Evolutionary conservation across 164 flowering plant species (phyloP).

Genomic region (Brasenia schreberi): DNA sequence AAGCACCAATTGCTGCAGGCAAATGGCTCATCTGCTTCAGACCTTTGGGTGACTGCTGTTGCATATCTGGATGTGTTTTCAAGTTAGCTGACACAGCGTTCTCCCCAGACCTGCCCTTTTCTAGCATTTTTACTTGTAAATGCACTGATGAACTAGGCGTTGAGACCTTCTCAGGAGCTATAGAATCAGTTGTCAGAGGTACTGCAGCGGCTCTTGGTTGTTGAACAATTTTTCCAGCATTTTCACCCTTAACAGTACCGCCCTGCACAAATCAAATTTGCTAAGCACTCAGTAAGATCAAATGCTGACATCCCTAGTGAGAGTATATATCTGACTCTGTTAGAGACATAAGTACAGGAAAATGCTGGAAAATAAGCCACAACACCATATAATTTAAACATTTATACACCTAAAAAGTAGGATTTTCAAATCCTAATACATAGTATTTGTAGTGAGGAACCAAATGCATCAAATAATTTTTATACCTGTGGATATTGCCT

Average conservation of each 20-base stretch:
- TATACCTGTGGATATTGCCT: no score
- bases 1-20: constrained; percentile 20
- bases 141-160: constrained; percentile 16
- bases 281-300: not conserved
- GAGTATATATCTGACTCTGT: no score
- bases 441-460: no score
- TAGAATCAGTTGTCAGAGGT: constrained; percentile 18
- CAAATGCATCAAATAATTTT: no score
- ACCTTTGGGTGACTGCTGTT: constrained; percentile 24
- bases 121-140: constrained; percentile 13
- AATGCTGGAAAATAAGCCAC: no score
- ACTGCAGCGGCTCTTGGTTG: constrained; percentile 28
- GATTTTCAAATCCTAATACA: no score
- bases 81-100: constrained; percentile 18
- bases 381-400: no score
- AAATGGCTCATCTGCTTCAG: constrained; percentile 33
- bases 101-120: constrained; percentile 24
- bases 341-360: no score
- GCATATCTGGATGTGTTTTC: constrained; percentile 19
- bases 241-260: constrained; percentile 36
- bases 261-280: constrained; percentile 27
- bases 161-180: constrained; percentile 14
- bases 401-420: no score
- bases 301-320: no score
- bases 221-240: constrained; percentile 34